A percentile compares a stretch with the other conserved stretches of the same genome.
Evolutionary conservation across 148 eudicot species (phyloP).

Genomic region (Talinum fruticosum): DNA sequence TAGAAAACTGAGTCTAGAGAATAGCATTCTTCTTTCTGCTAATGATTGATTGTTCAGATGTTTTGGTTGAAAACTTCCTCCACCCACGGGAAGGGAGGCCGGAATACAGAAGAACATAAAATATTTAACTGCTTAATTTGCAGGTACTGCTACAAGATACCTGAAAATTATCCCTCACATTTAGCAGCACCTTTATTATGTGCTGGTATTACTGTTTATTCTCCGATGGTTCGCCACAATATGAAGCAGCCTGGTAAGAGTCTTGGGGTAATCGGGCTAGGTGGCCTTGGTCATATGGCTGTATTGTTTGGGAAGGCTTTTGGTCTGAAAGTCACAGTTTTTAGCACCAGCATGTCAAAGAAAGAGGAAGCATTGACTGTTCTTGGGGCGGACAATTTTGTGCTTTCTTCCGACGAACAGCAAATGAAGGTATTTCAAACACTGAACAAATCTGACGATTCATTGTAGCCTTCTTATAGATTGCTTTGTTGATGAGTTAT

Average conservation of each 20-base stretch:
- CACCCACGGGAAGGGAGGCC: too few relatives aligned
- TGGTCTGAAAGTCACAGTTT: slow-evolving; percentile 71
- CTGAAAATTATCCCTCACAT: slow-evolving; percentile 58
- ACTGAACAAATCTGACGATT: neutral
- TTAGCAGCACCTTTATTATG: slow-evolving; percentile 75
- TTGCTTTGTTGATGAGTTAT: neutral
- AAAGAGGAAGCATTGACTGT: slow-evolving; percentile 54
- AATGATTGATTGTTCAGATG: neutral
- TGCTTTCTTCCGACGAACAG: slow-evolving; percentile 57
- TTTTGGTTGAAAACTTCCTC: neutral
- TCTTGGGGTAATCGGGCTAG: slow-evolving; percentile 77
- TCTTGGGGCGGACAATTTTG: slow-evolving; percentile 68
- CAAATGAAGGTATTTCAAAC: slow-evolving; percentile 50
- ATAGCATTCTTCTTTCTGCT: too few relatives aligned
- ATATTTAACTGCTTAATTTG: slow-evolving; percentile 7
- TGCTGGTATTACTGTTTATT: slow-evolving; percentile 79
- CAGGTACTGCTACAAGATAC: slow-evolving; percentile 71
- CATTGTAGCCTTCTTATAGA: neutral
- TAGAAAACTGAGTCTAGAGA: neutral
- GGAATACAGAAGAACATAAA: too few relatives aligned
- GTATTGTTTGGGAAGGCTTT: slow-evolving; percentile 86
- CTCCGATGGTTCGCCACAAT: slow-evolving; percentile 70
- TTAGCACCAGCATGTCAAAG: slow-evolving; percentile 73
- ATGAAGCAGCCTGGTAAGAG: slow-evolving; percentile 88
- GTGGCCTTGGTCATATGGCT: slow-evolving; percentile 86